These are phyloP conservation scores for Collybia mongolica DNA, from an alignment of 768 basidiomycete genomes.

Conservation along the genomic window DNA sequence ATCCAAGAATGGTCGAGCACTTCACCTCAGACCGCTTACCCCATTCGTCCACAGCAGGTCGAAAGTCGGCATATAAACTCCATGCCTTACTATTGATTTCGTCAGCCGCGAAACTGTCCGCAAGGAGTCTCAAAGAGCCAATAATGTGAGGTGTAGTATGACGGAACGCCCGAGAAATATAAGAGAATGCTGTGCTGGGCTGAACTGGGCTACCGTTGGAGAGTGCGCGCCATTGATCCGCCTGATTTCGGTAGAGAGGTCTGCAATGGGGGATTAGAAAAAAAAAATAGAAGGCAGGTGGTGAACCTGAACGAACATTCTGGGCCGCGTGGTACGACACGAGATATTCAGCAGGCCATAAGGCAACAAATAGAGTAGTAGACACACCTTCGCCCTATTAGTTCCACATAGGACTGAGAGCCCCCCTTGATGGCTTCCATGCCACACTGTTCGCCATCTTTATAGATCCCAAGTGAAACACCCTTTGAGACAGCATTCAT, in stretches of 20 bases:
- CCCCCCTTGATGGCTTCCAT: slow-evolving; percentile 55
- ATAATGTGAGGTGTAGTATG: slow-evolving; percentile 78
- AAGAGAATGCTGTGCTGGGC: slow-evolving; percentile 78
- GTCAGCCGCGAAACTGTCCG: slow-evolving; percentile 51
- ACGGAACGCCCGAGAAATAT: slow-evolving; percentile 76
- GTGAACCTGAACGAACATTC: slow-evolving; percentile 8
- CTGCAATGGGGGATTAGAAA: slow-evolving; percentile 36
- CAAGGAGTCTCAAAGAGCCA: slow-evolving; percentile 73
- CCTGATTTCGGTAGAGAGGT: slow-evolving; percentile 74
- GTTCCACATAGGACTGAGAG: slow-evolving; percentile 80
- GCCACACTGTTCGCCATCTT: slow-evolving; percentile 49
- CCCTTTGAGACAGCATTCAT: slow-evolving; percentile 89
- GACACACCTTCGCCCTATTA: slow-evolving; percentile 72
- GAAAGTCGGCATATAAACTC: slow-evolving; percentile 82
- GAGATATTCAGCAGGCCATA: background rate
- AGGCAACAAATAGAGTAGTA: background rate
- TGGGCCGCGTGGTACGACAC: slow-evolving; percentile 34
- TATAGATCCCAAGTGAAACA: slow-evolving; percentile 76
- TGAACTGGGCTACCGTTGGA: slow-evolving; percentile 64
- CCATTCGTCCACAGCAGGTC: slow-evolving; percentile 82
- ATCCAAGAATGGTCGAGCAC: slow-evolving; percentile 64
- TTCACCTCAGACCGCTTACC: slow-evolving; percentile 76
- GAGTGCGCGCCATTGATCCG: slow-evolving; percentile 81
- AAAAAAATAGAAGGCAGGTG: background rate
- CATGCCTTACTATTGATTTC: slow-evolving; percentile 72